Conservation (phyloP, 2,329 filamentous ascomycete species). For the Laburnicola sp. region DNA sequence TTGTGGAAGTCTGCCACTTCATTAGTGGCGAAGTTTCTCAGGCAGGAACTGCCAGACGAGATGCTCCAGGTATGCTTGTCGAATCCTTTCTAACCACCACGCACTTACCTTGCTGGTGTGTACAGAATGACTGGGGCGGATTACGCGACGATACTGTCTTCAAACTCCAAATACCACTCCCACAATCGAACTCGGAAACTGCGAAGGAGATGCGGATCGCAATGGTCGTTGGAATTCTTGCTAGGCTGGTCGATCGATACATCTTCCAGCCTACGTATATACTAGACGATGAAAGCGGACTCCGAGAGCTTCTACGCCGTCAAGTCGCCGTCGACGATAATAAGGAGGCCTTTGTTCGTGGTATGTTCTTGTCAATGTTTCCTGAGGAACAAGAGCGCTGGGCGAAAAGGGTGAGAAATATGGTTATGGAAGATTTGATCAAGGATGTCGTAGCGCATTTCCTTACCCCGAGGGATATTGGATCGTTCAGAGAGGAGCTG, state of each 20-base stretch:
- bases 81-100: conserved; percentile 1
- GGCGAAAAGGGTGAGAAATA: no score
- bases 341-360: conserved; percentile 3
- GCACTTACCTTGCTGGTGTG: no score
- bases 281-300: conserved; percentile 15
- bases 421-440: no score
- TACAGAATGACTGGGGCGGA: conserved; percentile 9
- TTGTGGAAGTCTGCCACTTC: no score
- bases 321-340: conserved; percentile 5
- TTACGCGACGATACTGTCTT: conserved; percentile 4
- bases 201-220: conserved; percentile 43
- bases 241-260: conserved; percentile 29
- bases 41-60: not conserved
- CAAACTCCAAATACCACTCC: conserved; percentile 32
- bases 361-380: conserved; percentile 9
- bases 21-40: no score
- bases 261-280: conserved; percentile 44
- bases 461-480: no score
- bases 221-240: conserved; percentile 33
- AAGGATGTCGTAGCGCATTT: no score
- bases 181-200: conserved; percentile 30
- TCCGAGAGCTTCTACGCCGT: conserved; percentile 12
- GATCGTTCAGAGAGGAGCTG: no score
- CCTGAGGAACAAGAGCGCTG: not conserved
- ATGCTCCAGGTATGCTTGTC: not conserved